These are phyloP conservation scores for Gracilaria domingensis DNA, from an alignment of 23 red algal species.

Conservation along the genomic window DNA sequence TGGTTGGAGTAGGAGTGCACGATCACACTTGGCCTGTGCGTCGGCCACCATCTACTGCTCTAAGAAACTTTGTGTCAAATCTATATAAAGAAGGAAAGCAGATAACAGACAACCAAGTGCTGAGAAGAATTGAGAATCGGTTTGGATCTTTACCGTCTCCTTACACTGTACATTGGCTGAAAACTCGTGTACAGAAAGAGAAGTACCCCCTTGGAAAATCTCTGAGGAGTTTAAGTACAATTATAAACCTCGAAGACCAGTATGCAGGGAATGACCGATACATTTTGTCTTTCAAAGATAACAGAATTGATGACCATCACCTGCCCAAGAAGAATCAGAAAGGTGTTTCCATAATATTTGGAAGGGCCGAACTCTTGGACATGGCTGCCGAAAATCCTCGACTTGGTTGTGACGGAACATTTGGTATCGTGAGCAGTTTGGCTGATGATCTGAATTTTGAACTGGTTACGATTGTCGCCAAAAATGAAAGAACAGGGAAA, in stretches of 20 bases:
- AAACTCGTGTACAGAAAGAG: constrained; percentile 8
- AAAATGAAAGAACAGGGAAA: constrained; percentile 23
- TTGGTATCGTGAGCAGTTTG: constrained; percentile 13
- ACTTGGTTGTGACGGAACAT: constrained; percentile 10
- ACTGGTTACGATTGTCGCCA: constrained; percentile 29
- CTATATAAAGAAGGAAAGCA: background rate
- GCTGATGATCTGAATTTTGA: constrained; percentile 8
- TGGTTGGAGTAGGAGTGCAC: background rate
- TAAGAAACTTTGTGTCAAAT: background rate
- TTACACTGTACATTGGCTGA: constrained; percentile 4
- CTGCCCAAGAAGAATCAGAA: background rate
- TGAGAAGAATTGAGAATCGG: background rate
- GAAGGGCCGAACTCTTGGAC: background rate
- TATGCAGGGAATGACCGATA: background rate
- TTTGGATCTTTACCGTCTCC: background rate
- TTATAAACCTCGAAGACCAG: background rate
- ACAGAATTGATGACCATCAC: background rate
- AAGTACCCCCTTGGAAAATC: constrained; percentile 38
- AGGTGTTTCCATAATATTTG: constrained; percentile 13
- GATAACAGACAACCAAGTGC: constrained; percentile 16
- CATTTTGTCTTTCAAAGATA: constrained; percentile 23
- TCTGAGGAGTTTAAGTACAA: background rate
- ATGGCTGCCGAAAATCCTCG: constrained; percentile 18
- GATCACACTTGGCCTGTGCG: constrained; percentile 1
- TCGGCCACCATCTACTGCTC: constrained; percentile 15